Base-by-base conservation (phyloP, 768 basidiomycete species). In the Artomyces pyxidatus region DNA sequence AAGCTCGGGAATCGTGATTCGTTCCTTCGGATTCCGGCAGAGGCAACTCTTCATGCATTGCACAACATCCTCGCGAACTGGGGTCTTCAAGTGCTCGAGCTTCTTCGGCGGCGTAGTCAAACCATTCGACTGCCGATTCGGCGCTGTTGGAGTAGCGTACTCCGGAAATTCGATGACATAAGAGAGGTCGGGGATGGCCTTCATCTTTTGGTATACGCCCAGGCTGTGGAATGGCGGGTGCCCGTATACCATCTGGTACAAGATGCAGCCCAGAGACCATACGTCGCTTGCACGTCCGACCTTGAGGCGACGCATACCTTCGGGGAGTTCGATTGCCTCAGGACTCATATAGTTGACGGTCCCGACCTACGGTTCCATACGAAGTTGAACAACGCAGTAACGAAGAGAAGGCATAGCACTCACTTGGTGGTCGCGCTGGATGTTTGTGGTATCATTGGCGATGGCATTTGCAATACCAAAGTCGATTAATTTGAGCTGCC, bases 381-480 rank as follows among this genome's bases (percentile, higher is more conserved):
- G 29, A 52, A 38, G 25, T 21, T 6, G 29, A 12, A 22, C 21
- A 3, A n/a, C 16, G 11, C 23, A 22, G 22, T n/a, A 47, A 12
- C 9, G 19, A 22, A n/a, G n/a, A n/a, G n/a, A n/a, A n/a, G n/a
- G n/a, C n/a, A n/a, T n/a, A n/a, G n/a, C 19, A 49, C 68, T 25
- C 58, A 90, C 91, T 78, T 94, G 92, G 61, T 91, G 88, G 58
- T 99, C 95, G 49, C 95, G 77, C 56, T 95, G 92, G 49, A 98
- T 97, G 60, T 99, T 97, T 2, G 95, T 97, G 2, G 95, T 99
- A 59, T 99, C 95, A 61, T 94, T 97, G 16, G 94, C 93, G 56
- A 99, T 95, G 8, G 94, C 94, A 62, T 97, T 97, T 12, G 95
- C 94, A 60, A 99, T 99, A n/a, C 95, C 95, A 61, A 99, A 99